A percentile compares a stretch with the other conserved stretches of the same genome.
phyloP scores from a whole-genome alignment of 106 monocot genomes.

The Allium fistulosum region DNA sequence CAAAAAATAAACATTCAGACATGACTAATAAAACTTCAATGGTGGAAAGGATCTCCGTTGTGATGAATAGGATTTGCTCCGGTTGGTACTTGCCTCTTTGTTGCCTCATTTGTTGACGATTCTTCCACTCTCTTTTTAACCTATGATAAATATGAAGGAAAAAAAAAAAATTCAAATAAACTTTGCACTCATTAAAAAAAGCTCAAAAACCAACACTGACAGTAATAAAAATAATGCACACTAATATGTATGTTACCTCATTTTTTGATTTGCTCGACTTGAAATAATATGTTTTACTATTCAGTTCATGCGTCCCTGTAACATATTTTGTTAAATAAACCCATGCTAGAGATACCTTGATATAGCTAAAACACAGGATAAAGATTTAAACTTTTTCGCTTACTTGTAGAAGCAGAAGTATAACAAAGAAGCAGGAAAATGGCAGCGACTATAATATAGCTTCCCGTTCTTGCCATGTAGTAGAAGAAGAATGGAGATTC shows the following conservation, averaged over 20 bases:
- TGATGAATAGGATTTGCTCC: slow-evolving; percentile 1
- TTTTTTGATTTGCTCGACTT: background rate
- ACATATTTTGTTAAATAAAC: background rate
- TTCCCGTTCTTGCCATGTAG: too few relatives aligned
- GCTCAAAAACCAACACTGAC: background rate
- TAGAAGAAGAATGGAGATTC: too few relatives aligned
- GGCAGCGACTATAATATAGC: too few relatives aligned
- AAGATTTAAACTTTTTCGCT: too few relatives aligned
- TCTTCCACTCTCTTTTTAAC: background rate
- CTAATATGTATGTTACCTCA: background rate
- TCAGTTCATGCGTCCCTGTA: background rate
- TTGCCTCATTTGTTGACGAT: background rate
- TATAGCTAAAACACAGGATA: too few relatives aligned
- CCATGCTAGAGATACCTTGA: background rate
- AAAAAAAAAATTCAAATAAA: background rate
- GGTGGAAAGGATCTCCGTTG: slow-evolving; percentile 4
- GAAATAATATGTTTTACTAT: background rate
- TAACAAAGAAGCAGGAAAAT: too few relatives aligned
- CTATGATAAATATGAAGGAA: background rate
- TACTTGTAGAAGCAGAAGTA: too few relatives aligned
- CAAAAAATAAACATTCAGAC: too few relatives aligned
- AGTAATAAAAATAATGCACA: background rate
- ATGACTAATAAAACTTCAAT: background rate
- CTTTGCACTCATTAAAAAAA: too few relatives aligned
- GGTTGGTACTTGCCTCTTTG: background rate